Percentiles rank a stretch among this genome's conserved stretches.
Conservation (phyloP, 106 monocot genomes). For the Acanthochlamys bracteata region DNA sequence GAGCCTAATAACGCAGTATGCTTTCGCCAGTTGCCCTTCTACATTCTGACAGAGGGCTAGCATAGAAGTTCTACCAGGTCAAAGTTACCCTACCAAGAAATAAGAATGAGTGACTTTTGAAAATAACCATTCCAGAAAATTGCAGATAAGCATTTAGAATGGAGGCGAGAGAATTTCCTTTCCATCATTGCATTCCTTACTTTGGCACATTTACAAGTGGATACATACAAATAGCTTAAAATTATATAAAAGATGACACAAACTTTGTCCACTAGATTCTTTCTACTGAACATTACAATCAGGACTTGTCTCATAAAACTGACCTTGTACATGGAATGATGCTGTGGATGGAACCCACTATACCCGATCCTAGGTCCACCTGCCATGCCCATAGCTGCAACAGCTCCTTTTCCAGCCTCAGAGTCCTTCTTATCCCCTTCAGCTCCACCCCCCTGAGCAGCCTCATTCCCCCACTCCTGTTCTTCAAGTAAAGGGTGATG, state of each 20-base stretch:
- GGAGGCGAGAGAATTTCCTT: too few species aligned
- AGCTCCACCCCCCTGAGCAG: conserved; percentile 14
- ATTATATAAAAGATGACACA: background rate
- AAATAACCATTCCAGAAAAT: too few species aligned
- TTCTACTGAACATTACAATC: background rate
- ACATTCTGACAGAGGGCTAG: too few species aligned
- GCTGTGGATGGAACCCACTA: conserved; percentile 59
- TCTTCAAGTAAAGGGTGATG: conserved; percentile 41
- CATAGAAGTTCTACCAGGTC: too few species aligned
- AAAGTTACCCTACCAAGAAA: too few species aligned
- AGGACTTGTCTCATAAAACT: conserved; percentile 23
- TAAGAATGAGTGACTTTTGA: too few species aligned
- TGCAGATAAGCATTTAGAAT: too few species aligned
- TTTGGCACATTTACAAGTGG: background rate
- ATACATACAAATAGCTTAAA: background rate
- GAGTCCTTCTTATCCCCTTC: conserved; percentile 72
- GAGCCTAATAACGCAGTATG: too few species aligned
- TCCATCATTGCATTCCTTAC: too few species aligned
- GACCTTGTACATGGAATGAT: conserved; percentile 96
- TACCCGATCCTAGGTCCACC: conserved; percentile 31
- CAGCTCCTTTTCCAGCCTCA: conserved; percentile 35
- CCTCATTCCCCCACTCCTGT: conserved; percentile 73
- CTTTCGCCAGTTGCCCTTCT: too few species aligned
- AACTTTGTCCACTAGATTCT: background rate
- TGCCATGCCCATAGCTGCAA: conserved; percentile 14